Conservation (phyloP, 2,329 filamentous ascomycete genomes). For the Xylariales sp. region DNA sequence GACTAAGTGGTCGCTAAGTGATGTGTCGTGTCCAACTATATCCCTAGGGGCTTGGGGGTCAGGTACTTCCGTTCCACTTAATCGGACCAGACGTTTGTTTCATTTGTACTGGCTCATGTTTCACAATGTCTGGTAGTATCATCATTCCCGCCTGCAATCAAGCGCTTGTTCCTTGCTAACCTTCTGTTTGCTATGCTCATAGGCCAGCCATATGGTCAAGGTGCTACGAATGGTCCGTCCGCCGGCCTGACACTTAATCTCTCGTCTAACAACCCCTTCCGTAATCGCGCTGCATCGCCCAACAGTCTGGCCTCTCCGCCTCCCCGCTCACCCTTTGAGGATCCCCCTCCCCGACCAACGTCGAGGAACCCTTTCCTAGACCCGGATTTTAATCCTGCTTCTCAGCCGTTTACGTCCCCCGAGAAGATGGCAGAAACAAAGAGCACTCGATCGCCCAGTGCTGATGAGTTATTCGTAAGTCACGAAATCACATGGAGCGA, state of each 20-base stretch:
- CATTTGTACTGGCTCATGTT: slow-evolving; percentile 60
- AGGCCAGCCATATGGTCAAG: slow-evolving; percentile 54
- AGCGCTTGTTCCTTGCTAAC: slow-evolving; percentile 48
- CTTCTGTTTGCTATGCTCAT: slow-evolving; percentile 48
- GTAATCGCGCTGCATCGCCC: slow-evolving; percentile 77
- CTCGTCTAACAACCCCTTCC: slow-evolving; percentile 85
- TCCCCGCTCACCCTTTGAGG: slow-evolving; percentile 69
- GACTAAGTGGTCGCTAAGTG: slow-evolving; percentile 20
- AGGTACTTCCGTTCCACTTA: slow-evolving; percentile 52
- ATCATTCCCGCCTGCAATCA: slow-evolving; percentile 56
- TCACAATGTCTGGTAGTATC: slow-evolving; percentile 58
- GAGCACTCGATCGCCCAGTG: slow-evolving; percentile 63
- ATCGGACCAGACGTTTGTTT: slow-evolving; percentile 55
- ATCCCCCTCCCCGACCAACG: slow-evolving; percentile 68
- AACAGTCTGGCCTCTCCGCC: slow-evolving; percentile 52
- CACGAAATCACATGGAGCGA: neutral
- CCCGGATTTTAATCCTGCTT: slow-evolving; percentile 48
- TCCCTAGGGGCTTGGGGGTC: slow-evolving; percentile 26
- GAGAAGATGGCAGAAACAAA: slow-evolving; percentile 63
- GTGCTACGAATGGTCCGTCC: slow-evolving; percentile 50
- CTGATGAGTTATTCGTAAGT: slow-evolving; percentile 83
- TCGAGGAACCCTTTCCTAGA: slow-evolving; percentile 84
- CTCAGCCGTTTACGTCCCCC: slow-evolving; percentile 54
- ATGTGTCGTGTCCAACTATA: slow-evolving; percentile 15
- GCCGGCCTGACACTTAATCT: slow-evolving; percentile 72